Evolutionary conservation across 371 early-diverging fungal species (phyloP), one percentile per base, ranked within the genome.

Genomic region (Zancudomyces culisetae): DNA sequence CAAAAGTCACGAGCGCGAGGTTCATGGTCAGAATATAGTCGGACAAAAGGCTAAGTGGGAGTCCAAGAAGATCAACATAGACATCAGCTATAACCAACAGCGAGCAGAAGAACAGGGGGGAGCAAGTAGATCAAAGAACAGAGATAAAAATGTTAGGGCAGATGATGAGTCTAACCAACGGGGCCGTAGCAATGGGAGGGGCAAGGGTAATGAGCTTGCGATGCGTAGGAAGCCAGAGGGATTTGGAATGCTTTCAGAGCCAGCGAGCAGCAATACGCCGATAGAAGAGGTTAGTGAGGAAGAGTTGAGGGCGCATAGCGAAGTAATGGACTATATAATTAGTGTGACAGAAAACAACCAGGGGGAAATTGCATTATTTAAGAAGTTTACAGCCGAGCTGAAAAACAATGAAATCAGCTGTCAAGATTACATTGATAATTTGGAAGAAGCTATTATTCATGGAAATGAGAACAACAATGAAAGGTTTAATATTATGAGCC

Each of bases 1-100:
- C 30, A 85, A 83, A 57, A 86, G 80, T 3, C 96, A 96, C 46
- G 60, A 61, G 13, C 54, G 63, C 15, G 64, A 58, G 42, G 68
- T 50, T 13, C 69, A 68, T 35, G 47, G 63, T 2, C 46, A 57
- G 52, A 29, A 52, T 3, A 29, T 56, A 19, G 55, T 56, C 20
- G 63, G 66, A 21, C 66, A 65, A 59, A 52, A 54, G 19, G 66
- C 66, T 12, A 59, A 53, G 20, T 62, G 64, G 29, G 66, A 65
- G 18, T 61, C 66, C 12, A 66, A 64, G 55, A 58, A 65, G 20
- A 51, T 65, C 13, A 58, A 41, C 42, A 40, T 64, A 13, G 48
- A 60, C 43, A 41, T 64, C 19, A 59, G 47, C 28, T 64, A 64
- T 23, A 42, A 51, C 12, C 27, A 43, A 13, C 21, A 43, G 22